Evolutionary conservation across 306 rosid genomes (phyloP).

Genomic region (Gastrolobium villosum): DNA sequence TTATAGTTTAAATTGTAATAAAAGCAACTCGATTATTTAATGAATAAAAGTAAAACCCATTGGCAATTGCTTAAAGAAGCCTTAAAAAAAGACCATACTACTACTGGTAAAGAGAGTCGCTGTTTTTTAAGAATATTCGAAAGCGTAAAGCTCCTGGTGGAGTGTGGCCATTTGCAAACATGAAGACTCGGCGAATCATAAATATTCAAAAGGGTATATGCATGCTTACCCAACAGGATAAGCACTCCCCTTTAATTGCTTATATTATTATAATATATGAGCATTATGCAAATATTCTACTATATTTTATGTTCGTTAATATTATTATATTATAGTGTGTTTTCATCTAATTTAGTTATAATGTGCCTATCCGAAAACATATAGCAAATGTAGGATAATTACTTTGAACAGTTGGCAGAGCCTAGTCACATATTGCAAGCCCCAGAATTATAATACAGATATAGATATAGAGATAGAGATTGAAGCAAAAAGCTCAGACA

Average conservation of each 20-base stretch:
- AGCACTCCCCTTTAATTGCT: conserved; percentile 40
- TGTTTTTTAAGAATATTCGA: conserved; percentile 37
- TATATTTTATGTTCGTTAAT: neutral
- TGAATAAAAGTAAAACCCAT: conserved; percentile 8
- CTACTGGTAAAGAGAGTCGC: conserved; percentile 10
- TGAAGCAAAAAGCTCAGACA: conserved; percentile 22
- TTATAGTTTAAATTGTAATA: neutral
- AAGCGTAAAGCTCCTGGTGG: conserved; percentile 9
- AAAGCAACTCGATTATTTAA: neutral
- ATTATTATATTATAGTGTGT: neutral
- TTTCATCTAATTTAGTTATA: conserved; percentile 17
- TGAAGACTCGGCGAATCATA: conserved; percentile 33
- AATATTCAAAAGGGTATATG: conserved; percentile 19
- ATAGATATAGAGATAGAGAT: neutral
- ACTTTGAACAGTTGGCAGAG: conserved; percentile 15
- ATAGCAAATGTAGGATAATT: neutral
- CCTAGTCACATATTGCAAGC: neutral
- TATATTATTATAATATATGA: conserved; percentile 6
- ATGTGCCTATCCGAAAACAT: conserved; percentile 35
- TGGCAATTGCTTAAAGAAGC: conserved; percentile 26
- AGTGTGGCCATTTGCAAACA: conserved; percentile 35
- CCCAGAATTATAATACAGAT: neutral
- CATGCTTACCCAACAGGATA: conserved; percentile 39
- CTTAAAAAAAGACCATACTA: neutral
- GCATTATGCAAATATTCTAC: conserved; percentile 7